phyloP scores from a whole-genome alignment of 164 flowering plant species.

The Berberis vulgaris region DNA sequence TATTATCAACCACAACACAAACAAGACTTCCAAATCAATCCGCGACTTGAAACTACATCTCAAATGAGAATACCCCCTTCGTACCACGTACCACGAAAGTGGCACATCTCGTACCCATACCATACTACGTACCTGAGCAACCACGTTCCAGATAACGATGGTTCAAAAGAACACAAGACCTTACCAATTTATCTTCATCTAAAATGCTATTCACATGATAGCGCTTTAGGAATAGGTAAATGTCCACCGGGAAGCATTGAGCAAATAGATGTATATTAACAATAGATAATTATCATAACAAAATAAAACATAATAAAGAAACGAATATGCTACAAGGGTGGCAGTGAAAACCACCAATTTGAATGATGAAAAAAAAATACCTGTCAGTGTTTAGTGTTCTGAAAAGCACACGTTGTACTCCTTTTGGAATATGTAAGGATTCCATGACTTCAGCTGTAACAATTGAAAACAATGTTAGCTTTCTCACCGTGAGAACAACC shows the following conservation, averaged over 20 bases:
- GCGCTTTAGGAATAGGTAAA: not conserved
- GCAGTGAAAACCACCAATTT: not conserved
- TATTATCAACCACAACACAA: too few relatives aligned
- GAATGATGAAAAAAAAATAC: constrained; percentile 21
- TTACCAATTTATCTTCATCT: not conserved
- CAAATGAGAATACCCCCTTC: too few relatives aligned
- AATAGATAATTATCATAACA: not conserved
- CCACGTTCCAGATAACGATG: too few relatives aligned
- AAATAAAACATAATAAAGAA: not conserved
- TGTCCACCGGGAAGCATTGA: not conserved
- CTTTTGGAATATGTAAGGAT: constrained; percentile 63
- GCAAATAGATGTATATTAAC: not conserved
- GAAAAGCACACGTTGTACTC: constrained; percentile 71
- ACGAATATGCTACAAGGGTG: too few relatives aligned
- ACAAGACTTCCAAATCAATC: too few relatives aligned
- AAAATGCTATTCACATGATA: not conserved
- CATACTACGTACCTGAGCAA: too few relatives aligned
- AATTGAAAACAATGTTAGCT: not conserved
- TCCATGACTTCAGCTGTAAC: constrained; percentile 44
- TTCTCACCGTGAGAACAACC: too few relatives aligned
- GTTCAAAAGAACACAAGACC: too few relatives aligned
- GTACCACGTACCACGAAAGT: too few relatives aligned
- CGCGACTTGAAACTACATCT: too few relatives aligned
- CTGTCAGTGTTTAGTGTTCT: constrained; percentile 79
- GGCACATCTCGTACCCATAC: too few relatives aligned